Evolutionary conservation across 306 rosid genomes (phyloP), one percentile per base, ranked within the genome.

Genomic region (Clitoria ternatea): DNA sequence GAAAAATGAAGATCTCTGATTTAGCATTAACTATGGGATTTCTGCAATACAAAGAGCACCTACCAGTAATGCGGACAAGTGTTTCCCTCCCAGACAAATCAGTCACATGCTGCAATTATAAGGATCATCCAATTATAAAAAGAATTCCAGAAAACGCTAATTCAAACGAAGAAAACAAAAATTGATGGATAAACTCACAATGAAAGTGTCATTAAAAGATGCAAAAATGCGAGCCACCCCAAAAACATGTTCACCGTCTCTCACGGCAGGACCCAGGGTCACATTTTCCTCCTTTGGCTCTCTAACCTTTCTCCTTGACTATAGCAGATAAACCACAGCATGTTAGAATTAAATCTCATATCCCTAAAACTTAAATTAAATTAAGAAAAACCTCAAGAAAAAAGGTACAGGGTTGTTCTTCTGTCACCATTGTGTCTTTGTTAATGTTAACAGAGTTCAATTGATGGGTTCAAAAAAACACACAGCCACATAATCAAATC

Each of bases 31-130:
- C n/a, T n/a, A n/a, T n/a, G n/a, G n/a, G n/a, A n/a, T 14, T 2
- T 2, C 1, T 7, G 5, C 0, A 44, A 73, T 22, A 8, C 8
- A 7, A 44, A 69, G 7, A 44, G 8, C 32, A n/a, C 9, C 15
- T 79, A 89, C 95, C 96, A 39, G 95, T 87, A 48, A 89, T 86
- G n/a, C 95, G 90, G 5, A 89, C 96, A 26, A 92, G 90, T 1
- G 98, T 92, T 82, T 92, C 98, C 33, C 96, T 77, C 13, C 98
- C 98, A 62, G 98, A 92, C 70, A 92, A 50, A 85, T 92, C 98
- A 42, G 98, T 92, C 12, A 87, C 96, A 67, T 89, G 98, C 98
- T 92, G 85, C 49, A 67, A 64, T 53, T 7, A 43, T 3, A 17
- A 0, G 64, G 30, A 47, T 6, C 7, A 65, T 17, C 19, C 15